phyloP scores from a whole-genome alignment of 306 rosid species.

The Trichosanthes cucumerina region DNA sequence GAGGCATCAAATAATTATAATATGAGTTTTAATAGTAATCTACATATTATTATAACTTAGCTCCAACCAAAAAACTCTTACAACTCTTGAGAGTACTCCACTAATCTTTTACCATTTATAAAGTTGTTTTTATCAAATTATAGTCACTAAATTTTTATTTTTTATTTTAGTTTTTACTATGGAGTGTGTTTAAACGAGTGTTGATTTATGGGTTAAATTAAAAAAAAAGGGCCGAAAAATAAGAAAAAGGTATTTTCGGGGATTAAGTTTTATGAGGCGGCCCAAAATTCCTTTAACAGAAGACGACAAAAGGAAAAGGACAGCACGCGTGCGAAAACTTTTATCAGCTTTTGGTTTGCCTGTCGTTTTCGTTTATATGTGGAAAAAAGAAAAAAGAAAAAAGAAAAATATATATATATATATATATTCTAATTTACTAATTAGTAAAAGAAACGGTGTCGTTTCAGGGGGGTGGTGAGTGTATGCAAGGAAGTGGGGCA shows the following conservation, averaged over 20 bases:
- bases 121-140: no score
- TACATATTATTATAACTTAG: no score
- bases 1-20: no score
- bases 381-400: neutral
- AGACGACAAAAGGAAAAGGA: constrained; percentile 60
- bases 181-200: neutral
- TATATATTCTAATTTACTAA: constrained; percentile 2
- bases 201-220: neutral
- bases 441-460: neutral
- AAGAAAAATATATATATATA: neutral
- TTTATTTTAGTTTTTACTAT: no score
- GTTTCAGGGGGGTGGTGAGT: constrained; percentile 68
- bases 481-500: constrained; percentile 33
- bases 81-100: no score
- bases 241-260: neutral
- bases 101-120: no score
- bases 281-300: constrained; percentile 26
- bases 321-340: constrained; percentile 59
- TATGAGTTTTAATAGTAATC: no score
- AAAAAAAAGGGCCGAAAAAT: neutral
- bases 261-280: neutral
- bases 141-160: no score
- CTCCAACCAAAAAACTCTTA: no score
- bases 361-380: constrained; percentile 7
- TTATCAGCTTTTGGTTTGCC: constrained; percentile 8